phyloP scores from a whole-genome alignment of 2,329 filamentous ascomycete species.

The Dryadomyces quercivorus region DNA sequence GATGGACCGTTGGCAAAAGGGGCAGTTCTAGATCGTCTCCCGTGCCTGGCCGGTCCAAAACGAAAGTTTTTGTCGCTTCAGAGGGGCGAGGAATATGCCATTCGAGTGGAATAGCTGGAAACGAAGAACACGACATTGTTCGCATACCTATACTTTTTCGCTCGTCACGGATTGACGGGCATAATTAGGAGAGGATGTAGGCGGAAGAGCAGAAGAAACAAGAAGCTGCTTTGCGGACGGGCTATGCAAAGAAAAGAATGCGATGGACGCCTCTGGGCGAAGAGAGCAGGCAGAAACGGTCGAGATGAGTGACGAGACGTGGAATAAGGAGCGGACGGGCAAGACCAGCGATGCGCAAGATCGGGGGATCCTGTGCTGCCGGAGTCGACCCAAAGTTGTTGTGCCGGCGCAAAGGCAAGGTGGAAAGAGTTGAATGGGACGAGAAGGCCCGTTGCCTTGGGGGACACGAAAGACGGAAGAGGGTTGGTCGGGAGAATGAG shows the following conservation, averaged over 20 bases:
- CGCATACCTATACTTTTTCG: background rate
- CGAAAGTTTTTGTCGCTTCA: too few relatives aligned
- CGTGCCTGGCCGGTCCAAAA: too few relatives aligned
- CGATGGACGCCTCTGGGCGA: background rate
- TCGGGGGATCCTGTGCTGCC: slow-evolving; percentile 22
- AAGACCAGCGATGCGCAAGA: slow-evolving; percentile 39
- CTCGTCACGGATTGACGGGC: background rate
- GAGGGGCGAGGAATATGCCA: too few relatives aligned
- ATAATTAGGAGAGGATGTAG: background rate
- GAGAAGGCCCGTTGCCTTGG: background rate
- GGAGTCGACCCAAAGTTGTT: slow-evolving; percentile 40
- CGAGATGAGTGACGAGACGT: background rate
- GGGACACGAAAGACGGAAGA: background rate
- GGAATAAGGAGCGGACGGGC: slow-evolving; percentile 44
- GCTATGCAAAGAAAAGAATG: background rate
- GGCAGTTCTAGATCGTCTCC: too few relatives aligned
- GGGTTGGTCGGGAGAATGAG: background rate
- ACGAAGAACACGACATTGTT: background rate
- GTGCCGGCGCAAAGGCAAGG: background rate
- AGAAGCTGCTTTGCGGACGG: too few relatives aligned
- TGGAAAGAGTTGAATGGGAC: background rate
- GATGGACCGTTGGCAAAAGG: too few relatives aligned
- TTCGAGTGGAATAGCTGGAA: too few relatives aligned
- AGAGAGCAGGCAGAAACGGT: background rate
- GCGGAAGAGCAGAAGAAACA: too few relatives aligned